Percentiles rank a stretch among this genome's conserved stretches.
phyloP scores from a whole-genome alignment of 495 filamentous ascomycete species.

The Saxophila tyrrhenica region DNA sequence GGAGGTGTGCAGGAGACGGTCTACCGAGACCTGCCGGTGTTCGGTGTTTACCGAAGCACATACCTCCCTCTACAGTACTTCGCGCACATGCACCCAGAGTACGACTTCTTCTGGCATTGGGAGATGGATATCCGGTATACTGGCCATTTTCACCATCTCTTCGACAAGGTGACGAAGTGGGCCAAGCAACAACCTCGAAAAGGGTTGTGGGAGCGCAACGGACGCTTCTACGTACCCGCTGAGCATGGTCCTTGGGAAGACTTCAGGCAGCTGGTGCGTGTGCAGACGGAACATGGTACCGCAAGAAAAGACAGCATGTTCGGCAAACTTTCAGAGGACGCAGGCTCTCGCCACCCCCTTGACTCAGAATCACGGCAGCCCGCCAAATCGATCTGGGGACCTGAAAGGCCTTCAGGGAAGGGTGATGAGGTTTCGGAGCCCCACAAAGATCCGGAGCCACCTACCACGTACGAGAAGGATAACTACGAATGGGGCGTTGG shows the following conservation, averaged over 20 bases:
- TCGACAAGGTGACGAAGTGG: conserved; percentile 63
- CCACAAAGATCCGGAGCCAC: conserved; percentile 59
- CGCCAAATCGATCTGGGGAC: conserved; percentile 77
- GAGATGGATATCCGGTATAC: conserved; percentile 96
- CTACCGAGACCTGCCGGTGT: conserved; percentile 62
- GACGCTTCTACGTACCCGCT: conserved; percentile 79
- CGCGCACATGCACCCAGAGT: conserved; percentile 78
- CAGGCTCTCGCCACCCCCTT: conserved; percentile 24
- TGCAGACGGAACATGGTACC: conserved; percentile 76
- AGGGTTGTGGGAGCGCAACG: conserved; percentile 86
- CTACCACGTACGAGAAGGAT: conserved; percentile 61
- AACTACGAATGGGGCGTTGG: conserved; percentile 79
- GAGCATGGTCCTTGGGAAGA: conserved; percentile 87
- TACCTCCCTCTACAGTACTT: conserved; percentile 95
- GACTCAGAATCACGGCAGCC: conserved; percentile 40
- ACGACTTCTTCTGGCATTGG: conserved; percentile 97
- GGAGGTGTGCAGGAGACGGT: conserved; percentile 65
- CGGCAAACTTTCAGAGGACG: conserved; percentile 28
- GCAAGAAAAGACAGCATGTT: conserved; percentile 61
- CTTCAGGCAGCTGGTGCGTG: conserved; percentile 83
- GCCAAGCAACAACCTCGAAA: conserved; percentile 75
- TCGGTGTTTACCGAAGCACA: conserved; percentile 82
- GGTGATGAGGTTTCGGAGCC: conserved; percentile 55
- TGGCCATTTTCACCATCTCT: conserved; percentile 90
- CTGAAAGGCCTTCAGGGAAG: conserved; percentile 49